Percentiles rank a stretch among this genome's conserved stretches.
Conservation (phyloP, 148 eudicot genomes). For the Nepenthes gracilis region DNA sequence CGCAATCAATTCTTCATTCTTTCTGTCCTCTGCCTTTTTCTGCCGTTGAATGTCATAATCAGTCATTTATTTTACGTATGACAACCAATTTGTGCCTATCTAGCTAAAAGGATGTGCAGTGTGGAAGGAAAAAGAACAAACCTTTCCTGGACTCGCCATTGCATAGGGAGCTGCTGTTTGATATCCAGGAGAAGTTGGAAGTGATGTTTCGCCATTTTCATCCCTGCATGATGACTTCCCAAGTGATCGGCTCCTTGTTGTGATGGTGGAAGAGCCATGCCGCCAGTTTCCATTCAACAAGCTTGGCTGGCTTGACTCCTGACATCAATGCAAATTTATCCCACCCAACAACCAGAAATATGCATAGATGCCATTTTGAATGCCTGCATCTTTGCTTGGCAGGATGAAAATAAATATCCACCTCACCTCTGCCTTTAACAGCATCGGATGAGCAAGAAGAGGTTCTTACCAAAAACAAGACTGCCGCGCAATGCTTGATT, state of each 20-base stretch:
- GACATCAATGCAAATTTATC: background rate
- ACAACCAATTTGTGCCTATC: background rate
- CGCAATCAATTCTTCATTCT: conserved; percentile 37
- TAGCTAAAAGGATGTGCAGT: background rate
- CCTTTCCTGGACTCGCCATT: conserved; percentile 57
- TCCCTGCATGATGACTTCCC: conserved; percentile 19
- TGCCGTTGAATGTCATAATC: background rate
- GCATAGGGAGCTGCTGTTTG: conserved; percentile 71
- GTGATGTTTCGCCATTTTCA: conserved; percentile 58
- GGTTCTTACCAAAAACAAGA: conserved; percentile 63
- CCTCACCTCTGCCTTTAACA: background rate
- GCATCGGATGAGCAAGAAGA: background rate
- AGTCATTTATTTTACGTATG: background rate
- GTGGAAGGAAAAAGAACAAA: conserved; percentile 3
- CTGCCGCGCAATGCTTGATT: conserved; percentile 89
- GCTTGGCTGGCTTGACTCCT: conserved; percentile 85
- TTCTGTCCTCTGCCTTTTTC: conserved; percentile 50
- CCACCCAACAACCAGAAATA: background rate
- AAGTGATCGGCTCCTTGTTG: conserved; percentile 54
- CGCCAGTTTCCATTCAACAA: conserved; percentile 34
- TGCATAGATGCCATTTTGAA: background rate
- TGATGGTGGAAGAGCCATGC: conserved; percentile 26
- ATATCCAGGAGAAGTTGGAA: conserved; percentile 38
- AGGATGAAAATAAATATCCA: background rate
- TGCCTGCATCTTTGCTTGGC: background rate